Evolutionary conservation across 192 early-diverging fungal genomes (phyloP), one percentile per base, ranked within the genome.

Genomic region (Rhizophagus clarus): DNA sequence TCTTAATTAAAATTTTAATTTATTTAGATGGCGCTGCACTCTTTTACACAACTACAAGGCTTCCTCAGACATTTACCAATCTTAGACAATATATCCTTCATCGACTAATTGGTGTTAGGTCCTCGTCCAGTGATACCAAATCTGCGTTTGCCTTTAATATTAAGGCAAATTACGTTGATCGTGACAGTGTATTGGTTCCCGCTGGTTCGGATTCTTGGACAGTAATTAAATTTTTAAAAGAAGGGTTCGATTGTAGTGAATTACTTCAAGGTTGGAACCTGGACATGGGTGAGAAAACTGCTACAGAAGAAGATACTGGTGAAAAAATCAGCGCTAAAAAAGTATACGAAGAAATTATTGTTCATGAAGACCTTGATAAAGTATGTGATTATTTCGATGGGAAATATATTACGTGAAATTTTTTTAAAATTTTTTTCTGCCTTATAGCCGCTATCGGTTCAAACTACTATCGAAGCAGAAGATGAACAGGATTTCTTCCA

Each of bases 201-300:
- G 84, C 92, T 42, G 97, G 97, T 17, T 98, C 96, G 97, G 97
- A 98, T 84, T 93, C 93, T 24, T 93, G 91, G 88, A 93, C 92
- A 37, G 96, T 97, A 79, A 96, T 99, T 70, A 85, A 89, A 37
- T 89, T 94, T 31, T 74, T 95, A 49, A 88, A 91, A 28, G 92
- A 91, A 75, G 91, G 90, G 22, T 96, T 95, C 80, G 92, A 94
- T 71, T 92, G 91, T 79, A 81, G 89, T 6, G 83, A 85, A 22
- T 79, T 90, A n/a, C 85, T 85, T 56, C 76, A 84, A 3, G 94
- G 91, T 3, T 94, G 92, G 91, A 88, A 88, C 12, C 32, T 81
- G 0, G 94, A 95, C 77, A 87, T 87, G 51, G 24, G 78, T 63
- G 77, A 77, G 32, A 75, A 76, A 68, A 12, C 74, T 32, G 81